phyloP scores from a whole-genome alignment of 2,329 filamentous ascomycete species.

The Pestalotiopsis sp. region DNA sequence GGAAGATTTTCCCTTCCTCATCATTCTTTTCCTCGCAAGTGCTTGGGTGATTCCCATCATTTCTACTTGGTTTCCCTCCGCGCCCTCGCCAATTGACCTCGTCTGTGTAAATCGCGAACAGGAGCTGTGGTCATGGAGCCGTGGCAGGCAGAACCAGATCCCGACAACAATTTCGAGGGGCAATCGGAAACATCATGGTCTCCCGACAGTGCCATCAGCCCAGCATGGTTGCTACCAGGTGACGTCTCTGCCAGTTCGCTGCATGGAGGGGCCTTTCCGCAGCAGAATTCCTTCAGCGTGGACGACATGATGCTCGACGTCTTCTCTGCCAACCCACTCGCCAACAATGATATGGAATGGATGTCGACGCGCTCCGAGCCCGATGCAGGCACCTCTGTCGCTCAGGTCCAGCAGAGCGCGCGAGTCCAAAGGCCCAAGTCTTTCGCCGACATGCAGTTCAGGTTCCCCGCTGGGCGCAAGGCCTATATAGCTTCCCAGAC shows the following conservation, averaged over 20 bases:
- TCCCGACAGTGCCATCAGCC: neutral
- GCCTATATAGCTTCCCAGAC: constrained; percentile 4
- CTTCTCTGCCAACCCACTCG: neutral
- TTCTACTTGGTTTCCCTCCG: neutral
- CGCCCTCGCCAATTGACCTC: neutral
- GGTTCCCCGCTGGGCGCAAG: constrained; percentile 5
- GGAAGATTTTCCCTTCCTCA: neutral
- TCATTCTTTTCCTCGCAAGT: neutral
- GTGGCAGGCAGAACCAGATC: neutral
- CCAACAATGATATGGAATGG: neutral
- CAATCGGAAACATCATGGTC: neutral
- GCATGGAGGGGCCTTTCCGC: neutral
- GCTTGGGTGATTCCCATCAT: neutral
- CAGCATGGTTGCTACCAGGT: neutral
- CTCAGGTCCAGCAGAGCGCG: neutral
- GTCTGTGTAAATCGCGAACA: neutral
- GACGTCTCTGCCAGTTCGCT: neutral
- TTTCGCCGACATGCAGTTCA: constrained; percentile 6
- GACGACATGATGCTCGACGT: constrained; percentile 10
- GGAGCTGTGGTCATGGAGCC: neutral
- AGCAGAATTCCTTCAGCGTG: neutral
- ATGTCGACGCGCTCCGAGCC: neutral
- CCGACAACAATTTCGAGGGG: neutral
- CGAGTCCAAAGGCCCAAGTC: neutral
- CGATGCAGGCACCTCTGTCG: neutral